Conservation (phyloP, 2,329 filamentous ascomycete genomes). For the Huntiella decipiens region DNA sequence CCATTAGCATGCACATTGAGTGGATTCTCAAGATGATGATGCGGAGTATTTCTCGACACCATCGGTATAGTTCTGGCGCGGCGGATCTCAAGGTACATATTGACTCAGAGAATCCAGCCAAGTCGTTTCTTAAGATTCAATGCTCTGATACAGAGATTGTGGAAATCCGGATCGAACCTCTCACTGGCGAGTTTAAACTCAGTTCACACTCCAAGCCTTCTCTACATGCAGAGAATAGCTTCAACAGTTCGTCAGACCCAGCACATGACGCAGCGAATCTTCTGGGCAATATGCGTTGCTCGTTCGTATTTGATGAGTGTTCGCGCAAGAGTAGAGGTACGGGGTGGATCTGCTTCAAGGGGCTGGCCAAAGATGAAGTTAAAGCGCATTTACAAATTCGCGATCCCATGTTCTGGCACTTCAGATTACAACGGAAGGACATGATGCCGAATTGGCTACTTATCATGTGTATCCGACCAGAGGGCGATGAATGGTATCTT, state of each 20-base stretch:
- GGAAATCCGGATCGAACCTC: slow-evolving; percentile 48
- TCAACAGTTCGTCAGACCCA: slow-evolving; percentile 42
- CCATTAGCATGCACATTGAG: slow-evolving; percentile 57
- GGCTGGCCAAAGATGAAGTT: slow-evolving; percentile 32
- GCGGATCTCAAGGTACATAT: slow-evolving; percentile 38
- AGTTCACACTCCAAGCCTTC: slow-evolving; percentile 41
- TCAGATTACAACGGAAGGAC: slow-evolving; percentile 51
- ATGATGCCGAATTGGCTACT: slow-evolving; percentile 60
- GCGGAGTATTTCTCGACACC: slow-evolving; percentile 36
- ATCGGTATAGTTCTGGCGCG: slow-evolving; percentile 41
- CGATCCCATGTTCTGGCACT: slow-evolving; percentile 38
- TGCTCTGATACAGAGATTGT: slow-evolving; percentile 21
- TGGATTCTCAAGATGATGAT: slow-evolving; percentile 51
- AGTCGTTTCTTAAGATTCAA: slow-evolving; percentile 50
- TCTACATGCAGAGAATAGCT: slow-evolving; percentile 38
- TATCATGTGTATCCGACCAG: slow-evolving; percentile 48
- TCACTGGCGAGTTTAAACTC: slow-evolving; percentile 58
- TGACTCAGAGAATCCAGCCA: slow-evolving; percentile 41
- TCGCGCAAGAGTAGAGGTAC: slow-evolving; percentile 38
- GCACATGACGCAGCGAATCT: slow-evolving; percentile 35
- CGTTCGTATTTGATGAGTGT: slow-evolving; percentile 42
- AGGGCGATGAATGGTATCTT: slow-evolving; percentile 65
- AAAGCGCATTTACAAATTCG: slow-evolving; percentile 43
- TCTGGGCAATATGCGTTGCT: slow-evolving; percentile 43
- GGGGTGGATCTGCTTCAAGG: slow-evolving; percentile 41